Evolutionary conservation across 2,329 filamentous ascomycete species (phyloP).

Genomic region (Hypoxylon sp.): DNA sequence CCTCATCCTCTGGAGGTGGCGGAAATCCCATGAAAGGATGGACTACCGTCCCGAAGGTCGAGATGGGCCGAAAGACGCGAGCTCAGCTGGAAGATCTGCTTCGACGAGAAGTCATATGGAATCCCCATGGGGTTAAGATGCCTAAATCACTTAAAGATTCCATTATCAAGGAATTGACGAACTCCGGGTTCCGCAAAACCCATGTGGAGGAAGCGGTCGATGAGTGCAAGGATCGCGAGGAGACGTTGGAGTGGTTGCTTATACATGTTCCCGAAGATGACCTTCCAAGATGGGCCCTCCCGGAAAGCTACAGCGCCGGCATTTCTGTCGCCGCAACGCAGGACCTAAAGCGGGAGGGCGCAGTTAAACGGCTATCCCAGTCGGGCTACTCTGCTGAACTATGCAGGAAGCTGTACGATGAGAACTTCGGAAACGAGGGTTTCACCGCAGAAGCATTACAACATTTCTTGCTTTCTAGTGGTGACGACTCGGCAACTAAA

Average conservation of each 20-base stretch:
- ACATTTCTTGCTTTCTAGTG: slow-evolving; percentile 66
- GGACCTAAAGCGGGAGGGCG: slow-evolving; percentile 81
- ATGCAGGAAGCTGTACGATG: slow-evolving; percentile 79
- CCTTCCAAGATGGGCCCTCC: slow-evolving; percentile 89
- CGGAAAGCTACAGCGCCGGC: slow-evolving; percentile 90
- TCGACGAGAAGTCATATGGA: slow-evolving; percentile 84
- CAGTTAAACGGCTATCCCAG: slow-evolving; percentile 81
- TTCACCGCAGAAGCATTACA: slow-evolving; percentile 84
- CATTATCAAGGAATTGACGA: slow-evolving; percentile 76
- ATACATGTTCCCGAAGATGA: slow-evolving; percentile 98
- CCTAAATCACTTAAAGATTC: slow-evolving; percentile 61
- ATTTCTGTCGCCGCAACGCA: slow-evolving; percentile 80
- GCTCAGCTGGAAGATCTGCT: slow-evolving; percentile 82
- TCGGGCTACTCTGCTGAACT: slow-evolving; percentile 88
- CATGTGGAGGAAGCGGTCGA: slow-evolving; percentile 88
- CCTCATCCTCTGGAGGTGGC: slow-evolving; percentile 46
- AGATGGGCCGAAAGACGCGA: slow-evolving; percentile 86
- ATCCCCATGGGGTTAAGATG: slow-evolving; percentile 77
- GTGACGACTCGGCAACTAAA: slow-evolving; percentile 41
- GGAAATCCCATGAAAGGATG: slow-evolving; percentile 74
- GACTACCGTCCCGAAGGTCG: slow-evolving; percentile 86
- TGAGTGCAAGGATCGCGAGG: slow-evolving; percentile 89
- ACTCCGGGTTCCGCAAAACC: slow-evolving; percentile 86
- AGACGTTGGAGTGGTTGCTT: slow-evolving; percentile 93
- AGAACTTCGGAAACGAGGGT: slow-evolving; percentile 74